phyloP scores from a whole-genome alignment of 2,329 filamentous ascomycete species.

The Aspergillus alliaceus region DNA sequence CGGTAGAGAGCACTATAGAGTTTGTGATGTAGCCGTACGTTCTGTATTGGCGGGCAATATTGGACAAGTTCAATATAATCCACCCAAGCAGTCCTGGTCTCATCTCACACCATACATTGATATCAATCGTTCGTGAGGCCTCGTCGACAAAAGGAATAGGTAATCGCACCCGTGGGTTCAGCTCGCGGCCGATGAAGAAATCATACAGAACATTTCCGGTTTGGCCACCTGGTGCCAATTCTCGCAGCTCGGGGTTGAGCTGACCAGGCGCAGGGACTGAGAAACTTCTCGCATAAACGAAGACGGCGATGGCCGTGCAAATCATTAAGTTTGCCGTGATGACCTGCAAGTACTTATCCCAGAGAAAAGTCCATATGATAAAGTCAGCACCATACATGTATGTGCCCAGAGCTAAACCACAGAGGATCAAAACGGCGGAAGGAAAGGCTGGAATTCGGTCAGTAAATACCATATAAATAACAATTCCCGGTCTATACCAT shows the following conservation, averaged over 20 bases:
- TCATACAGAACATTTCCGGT: slow-evolving; percentile 87
- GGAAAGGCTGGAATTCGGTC: slow-evolving; percentile 60
- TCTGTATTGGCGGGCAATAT: slow-evolving; percentile 84
- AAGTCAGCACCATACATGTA: slow-evolving; percentile 76
- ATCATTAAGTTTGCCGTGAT: slow-evolving; percentile 81
- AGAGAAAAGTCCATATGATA: slow-evolving; percentile 86
- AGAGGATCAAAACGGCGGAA: slow-evolving; percentile 72
- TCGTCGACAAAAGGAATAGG: slow-evolving; percentile 71
- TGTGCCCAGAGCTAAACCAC: slow-evolving; percentile 72
- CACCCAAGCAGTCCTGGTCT: slow-evolving; percentile 90
- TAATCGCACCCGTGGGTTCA: slow-evolving; percentile 76
- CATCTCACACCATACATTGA: slow-evolving; percentile 87
- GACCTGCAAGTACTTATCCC: slow-evolving; percentile 85
- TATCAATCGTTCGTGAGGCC: slow-evolving; percentile 66
- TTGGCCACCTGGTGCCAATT: slow-evolving; percentile 78
- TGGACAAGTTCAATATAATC: slow-evolving; percentile 81
- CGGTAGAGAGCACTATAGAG: slow-evolving; percentile 76
- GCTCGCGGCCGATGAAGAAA: slow-evolving; percentile 93
- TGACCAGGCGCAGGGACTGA: slow-evolving; percentile 61
- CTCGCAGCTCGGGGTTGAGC: slow-evolving; percentile 69
- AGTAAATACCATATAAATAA: slow-evolving; percentile 13
- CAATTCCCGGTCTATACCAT: slow-evolving; percentile 51
- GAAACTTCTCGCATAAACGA: slow-evolving; percentile 81
- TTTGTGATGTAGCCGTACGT: slow-evolving; percentile 81
- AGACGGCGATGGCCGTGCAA: slow-evolving; percentile 69